Evolutionary conservation across 305 asterid genomes (phyloP).

Genomic region (Fraxinus xanthoxyloides): DNA sequence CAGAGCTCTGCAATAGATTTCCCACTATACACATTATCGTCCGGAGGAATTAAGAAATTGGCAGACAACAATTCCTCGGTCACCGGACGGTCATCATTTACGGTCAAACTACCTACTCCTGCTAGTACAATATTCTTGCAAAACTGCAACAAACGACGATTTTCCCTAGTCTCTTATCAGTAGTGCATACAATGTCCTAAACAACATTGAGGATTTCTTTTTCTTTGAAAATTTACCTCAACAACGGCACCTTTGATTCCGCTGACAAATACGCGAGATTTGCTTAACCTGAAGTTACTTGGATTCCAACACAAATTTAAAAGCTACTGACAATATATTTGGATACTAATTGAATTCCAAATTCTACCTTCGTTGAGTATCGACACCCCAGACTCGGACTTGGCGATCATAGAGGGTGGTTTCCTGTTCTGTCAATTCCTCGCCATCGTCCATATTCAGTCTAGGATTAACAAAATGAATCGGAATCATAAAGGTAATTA

Average conservation of each 20-base stretch:
- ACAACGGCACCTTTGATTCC: constrained; percentile 77
- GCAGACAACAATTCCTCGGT: constrained; percentile 66
- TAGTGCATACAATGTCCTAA: background rate
- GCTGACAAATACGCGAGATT: constrained; percentile 77
- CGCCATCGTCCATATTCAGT: constrained; percentile 42
- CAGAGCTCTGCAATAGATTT: constrained; percentile 75
- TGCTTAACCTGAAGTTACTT: constrained; percentile 61
- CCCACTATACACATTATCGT: constrained; percentile 42
- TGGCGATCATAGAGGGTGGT: constrained; percentile 97
- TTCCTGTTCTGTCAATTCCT: constrained; percentile 89
- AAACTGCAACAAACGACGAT: constrained; percentile 48
- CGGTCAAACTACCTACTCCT: constrained; percentile 91
- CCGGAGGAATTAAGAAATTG: constrained; percentile 71
- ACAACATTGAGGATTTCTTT: background rate
- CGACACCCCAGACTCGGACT: constrained; percentile 99
- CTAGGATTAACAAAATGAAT: constrained; percentile 21
- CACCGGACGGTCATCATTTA: constrained; percentile 71
- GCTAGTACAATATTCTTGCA: constrained; percentile 97
- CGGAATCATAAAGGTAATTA: background rate
- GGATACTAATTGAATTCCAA: background rate
- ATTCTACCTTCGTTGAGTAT: constrained; percentile 84
- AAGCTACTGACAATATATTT: background rate
- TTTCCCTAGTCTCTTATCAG: background rate
- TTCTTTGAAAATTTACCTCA: constrained; percentile 50
- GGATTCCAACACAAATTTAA: background rate